Base-by-base conservation (phyloP, 129 eudicot species). In the Pittosporum tobira region DNA sequence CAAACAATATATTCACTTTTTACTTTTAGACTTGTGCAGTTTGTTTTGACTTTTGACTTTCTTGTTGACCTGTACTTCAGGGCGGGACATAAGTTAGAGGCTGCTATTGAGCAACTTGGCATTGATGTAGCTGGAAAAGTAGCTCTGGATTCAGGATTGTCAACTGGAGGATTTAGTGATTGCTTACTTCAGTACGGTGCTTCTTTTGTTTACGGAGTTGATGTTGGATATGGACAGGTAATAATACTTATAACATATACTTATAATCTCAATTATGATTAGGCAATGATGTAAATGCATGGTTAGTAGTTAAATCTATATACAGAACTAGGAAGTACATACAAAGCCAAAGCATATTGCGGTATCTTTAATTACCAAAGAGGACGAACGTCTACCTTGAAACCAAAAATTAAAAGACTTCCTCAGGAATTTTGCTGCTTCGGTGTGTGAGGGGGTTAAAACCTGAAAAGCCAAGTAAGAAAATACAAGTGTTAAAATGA, bases 171-270 rank as follows among this genome's bases (percentile, higher is more conserved):
- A 59, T 93, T 93, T 66, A 93, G 96, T 26, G 99, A 93, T 79
- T 93, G 99, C 67, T 77, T 93, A 68, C 96, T 93, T 52, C 99
- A 87, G 68, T 67, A 83, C 55, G 99, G 99, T 68, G 99, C 99
- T 75, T 74, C 91, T 30, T 77, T 71, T 77, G 94, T 93, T 48
- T 93, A 93, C 72, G 99, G 99, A 62, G 94, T 93, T 61, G 99
- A 93, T 68, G 99, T 93, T 4, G 99, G 99, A 51, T 87, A 93
- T 71, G 99, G 96, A 62, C 99, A 93, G 99, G 99, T 93, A 74
- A 24, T 27, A 18, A 5, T 16, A 65, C 12, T 5, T 43, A 24
- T 9, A 7, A n/a, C n/a, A n/a, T n/a, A n/a, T n/a, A 38, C 15
- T 51, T 28, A 40, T 4, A 40, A 26, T 26, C 21, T 30, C 15